phyloP scores from a whole-genome alignment of 1,139 yeast genomes.

The Suzukiozyma palmioleophila region DNA sequence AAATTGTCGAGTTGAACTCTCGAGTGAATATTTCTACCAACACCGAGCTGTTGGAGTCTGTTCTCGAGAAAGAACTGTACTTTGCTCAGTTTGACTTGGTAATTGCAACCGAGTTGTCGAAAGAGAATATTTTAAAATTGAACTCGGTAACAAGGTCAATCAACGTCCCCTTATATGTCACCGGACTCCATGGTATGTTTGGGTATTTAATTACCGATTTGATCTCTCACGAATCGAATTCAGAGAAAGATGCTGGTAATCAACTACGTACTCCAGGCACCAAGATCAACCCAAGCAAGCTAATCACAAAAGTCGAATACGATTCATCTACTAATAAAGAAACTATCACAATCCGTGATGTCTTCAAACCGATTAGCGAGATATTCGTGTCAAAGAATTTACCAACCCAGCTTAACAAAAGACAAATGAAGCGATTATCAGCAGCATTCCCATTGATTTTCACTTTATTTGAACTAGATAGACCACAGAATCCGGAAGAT shows the following conservation, averaged over 20 bases:
- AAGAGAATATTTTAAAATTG: constrained; percentile 35
- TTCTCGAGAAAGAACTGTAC: constrained; percentile 30
- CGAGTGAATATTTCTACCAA: constrained; percentile 57
- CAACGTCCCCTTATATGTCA: constrained; percentile 61
- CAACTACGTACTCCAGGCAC: constrained; percentile 43
- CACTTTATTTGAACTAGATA: constrained; percentile 44
- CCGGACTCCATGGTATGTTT: constrained; percentile 74
- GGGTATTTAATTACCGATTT: constrained; percentile 83
- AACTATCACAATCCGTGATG: constrained; percentile 52
- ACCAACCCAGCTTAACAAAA: constrained; percentile 40
- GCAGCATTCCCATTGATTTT: constrained; percentile 61
- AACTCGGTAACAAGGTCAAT: constrained; percentile 53
- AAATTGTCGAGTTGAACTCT: constrained; percentile 71
- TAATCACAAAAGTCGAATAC: constrained; percentile 43
- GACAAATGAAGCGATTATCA: constrained; percentile 57
- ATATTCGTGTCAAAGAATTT: constrained; percentile 36
- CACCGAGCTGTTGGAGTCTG: constrained; percentile 24
- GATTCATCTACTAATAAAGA: constrained; percentile 38
- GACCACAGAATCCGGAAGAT: constrained; percentile 25
- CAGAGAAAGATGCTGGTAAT: constrained; percentile 45
- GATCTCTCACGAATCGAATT: constrained; percentile 51
- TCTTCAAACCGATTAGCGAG: constrained; percentile 33
- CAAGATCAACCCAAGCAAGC: constrained; percentile 46
- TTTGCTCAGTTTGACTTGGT: constrained; percentile 64
- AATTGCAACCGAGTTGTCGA: constrained; percentile 65